A percentile compares a stretch with the other conserved stretches of the same genome.
Conservation (phyloP, 805 yeast species). For the Ogataea corticis region DNA sequence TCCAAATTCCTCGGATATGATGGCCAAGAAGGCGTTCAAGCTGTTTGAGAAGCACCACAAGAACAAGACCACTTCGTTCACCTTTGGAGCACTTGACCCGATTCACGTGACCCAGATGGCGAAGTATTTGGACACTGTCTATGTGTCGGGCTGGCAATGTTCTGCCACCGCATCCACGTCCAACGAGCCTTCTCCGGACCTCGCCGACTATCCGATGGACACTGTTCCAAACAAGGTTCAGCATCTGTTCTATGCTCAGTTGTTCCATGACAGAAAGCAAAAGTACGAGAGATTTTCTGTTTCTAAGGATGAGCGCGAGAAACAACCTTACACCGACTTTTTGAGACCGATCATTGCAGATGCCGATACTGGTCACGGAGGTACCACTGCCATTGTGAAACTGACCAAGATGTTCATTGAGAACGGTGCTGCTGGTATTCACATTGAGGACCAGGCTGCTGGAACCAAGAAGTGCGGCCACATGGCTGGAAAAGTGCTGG, state of each 20-base stretch:
- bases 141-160: conserved; percentile 98
- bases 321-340: conserved; percentile 78
- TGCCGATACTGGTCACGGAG: conserved; percentile 99
- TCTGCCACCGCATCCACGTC: conserved; percentile 97
- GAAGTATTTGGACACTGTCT: conserved; percentile 86
- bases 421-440: conserved; percentile 98
- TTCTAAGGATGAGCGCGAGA: conserved; percentile 63
- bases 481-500: conserved; percentile 98
- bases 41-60: conserved; percentile 70
- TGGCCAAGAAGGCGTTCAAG: conserved; percentile 79
- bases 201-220: conserved; percentile 98
- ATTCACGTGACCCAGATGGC: conserved; percentile 97
- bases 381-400: conserved; percentile 93
- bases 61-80: conserved; percentile 75
- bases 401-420: conserved; percentile 94
- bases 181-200: conserved; percentile 97
- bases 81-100: conserved; percentile 96
- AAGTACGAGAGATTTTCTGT: conserved; percentile 73
- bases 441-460: conserved; percentile 98
- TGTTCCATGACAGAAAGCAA: conserved; percentile 97
- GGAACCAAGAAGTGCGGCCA: conserved; percentile 99
- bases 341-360: conserved; percentile 95
- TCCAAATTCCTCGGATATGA: conserved; percentile 72
- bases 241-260: conserved; percentile 94
- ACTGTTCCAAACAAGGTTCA: conserved; percentile 98